Evolutionary conservation across 345 rosid species (phyloP).

Genomic region (Heritiera littoralis): DNA sequence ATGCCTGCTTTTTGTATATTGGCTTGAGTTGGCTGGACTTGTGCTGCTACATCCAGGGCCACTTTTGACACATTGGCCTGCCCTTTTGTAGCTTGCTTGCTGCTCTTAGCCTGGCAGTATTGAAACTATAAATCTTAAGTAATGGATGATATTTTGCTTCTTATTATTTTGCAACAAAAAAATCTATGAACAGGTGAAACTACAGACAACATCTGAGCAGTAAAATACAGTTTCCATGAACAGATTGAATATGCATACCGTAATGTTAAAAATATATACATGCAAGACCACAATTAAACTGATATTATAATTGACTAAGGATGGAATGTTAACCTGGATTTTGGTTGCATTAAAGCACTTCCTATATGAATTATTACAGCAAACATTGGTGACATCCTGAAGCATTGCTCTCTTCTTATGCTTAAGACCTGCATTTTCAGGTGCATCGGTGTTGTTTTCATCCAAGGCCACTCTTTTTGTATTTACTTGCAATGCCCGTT

Average conservation of each 20-base stretch:
- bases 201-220: not conserved
- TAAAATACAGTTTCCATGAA: not conserved
- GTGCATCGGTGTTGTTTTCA: conserved; percentile 40
- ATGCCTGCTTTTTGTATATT: not conserved
- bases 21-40: conserved; percentile 15
- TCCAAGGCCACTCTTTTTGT: conserved; percentile 55
- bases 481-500: conserved; percentile 35
- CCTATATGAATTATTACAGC: conserved; percentile 39
- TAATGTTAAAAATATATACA: not conserved
- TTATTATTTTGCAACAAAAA: not conserved
- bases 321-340: conserved; percentile 47
- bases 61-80: conserved; percentile 41
- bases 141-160: not conserved
- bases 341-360: conserved; percentile 57
- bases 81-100: conserved; percentile 46
- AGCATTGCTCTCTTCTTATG: conserved; percentile 70
- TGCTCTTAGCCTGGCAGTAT: conserved; percentile 49
- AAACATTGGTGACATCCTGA: conserved; percentile 70
- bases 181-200: not conserved
- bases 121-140: conserved; percentile 8
- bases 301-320: conserved; percentile 11
- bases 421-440: conserved; percentile 30
- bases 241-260: not conserved
- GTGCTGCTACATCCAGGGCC: conserved; percentile 36
- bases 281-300: not conserved